Conservation (phyloP, 495 filamentous ascomycete genomes). For the Glarea lozoyensis region DNA sequence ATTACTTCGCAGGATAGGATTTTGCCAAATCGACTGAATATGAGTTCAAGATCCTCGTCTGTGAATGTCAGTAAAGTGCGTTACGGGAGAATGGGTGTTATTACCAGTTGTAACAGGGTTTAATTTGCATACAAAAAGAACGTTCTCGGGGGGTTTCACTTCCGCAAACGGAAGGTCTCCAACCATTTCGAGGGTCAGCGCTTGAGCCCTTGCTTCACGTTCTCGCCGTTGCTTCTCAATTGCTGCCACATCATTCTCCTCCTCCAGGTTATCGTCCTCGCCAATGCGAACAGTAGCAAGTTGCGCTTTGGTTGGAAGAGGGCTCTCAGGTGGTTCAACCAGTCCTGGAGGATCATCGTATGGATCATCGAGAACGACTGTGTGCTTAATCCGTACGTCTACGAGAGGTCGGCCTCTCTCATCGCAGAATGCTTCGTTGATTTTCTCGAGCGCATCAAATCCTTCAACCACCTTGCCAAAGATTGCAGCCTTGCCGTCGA, state of each 20-base stretch:
- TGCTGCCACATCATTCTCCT: slow-evolving; percentile 52
- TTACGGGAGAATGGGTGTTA: not conserved
- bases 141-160: slow-evolving; percentile 94
- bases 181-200: slow-evolving; percentile 93
- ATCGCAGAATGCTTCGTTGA: slow-evolving; percentile 83
- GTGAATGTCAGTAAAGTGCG: slow-evolving; percentile 1
- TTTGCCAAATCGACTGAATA: slow-evolving; percentile 94
- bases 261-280: slow-evolving; percentile 72
- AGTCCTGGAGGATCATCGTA: slow-evolving; percentile 71
- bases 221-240: slow-evolving; percentile 76
- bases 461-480: slow-evolving; percentile 93
- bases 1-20: slow-evolving; percentile 96
- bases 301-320: slow-evolving; percentile 75
- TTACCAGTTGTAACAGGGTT: slow-evolving; percentile 75
- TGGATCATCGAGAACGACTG: slow-evolving; percentile 81
- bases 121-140: slow-evolving; percentile 96
- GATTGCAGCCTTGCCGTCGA: slow-evolving; percentile 86
- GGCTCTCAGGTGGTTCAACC: slow-evolving; percentile 66
- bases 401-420: slow-evolving; percentile 73
- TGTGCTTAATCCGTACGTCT: slow-evolving; percentile 90
- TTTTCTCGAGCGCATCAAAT: slow-evolving; percentile 85
- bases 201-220: slow-evolving; percentile 88
- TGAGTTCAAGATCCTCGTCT: slow-evolving; percentile 88
- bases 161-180: slow-evolving; percentile 96
- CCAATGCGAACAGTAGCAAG: slow-evolving; percentile 84